Percentiles rank a stretch among this genome's conserved stretches.
Conservation (phyloP, 2,329 filamentous ascomycete genomes). For the Stagonosporopsis vannaccii region DNA sequence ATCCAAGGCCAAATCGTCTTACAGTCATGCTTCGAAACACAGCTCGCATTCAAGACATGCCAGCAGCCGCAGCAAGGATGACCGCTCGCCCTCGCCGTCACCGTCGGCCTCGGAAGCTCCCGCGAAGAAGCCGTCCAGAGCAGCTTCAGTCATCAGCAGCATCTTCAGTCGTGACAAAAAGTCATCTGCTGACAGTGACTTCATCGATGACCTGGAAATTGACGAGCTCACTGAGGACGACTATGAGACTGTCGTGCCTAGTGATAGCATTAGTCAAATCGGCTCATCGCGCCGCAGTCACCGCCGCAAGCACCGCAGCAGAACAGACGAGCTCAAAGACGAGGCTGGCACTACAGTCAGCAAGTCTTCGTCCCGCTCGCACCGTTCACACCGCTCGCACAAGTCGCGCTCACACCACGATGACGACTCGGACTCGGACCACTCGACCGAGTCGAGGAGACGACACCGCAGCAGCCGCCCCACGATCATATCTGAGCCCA, state of each 20-base stretch:
- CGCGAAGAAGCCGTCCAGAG: constrained; percentile 33
- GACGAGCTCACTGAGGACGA: constrained; percentile 48
- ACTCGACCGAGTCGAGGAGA: constrained; percentile 28
- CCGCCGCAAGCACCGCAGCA: constrained; percentile 41
- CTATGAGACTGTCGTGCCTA: constrained; percentile 55
- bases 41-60: constrained; percentile 34
- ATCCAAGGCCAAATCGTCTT: constrained; percentile 44
- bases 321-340: constrained; percentile 16
- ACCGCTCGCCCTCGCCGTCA: constrained; percentile 35
- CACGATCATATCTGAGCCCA: constrained; percentile 41
- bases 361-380: constrained; percentile 39
- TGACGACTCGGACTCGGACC: constrained; percentile 21
- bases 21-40: constrained; percentile 37
- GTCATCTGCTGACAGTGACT: constrained; percentile 40
- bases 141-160: constrained; percentile 45
- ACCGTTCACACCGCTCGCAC: constrained; percentile 35
- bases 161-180: constrained; percentile 45
- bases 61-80: constrained; percentile 33
- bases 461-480: constrained; percentile 30
- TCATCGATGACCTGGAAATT: constrained; percentile 49
- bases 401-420: constrained; percentile 27
- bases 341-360: constrained; percentile 34
- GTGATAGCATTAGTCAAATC: constrained; percentile 57
- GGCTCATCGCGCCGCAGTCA: constrained; percentile 36
- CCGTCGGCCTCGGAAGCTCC: constrained; percentile 32